These are phyloP conservation scores for Rubus idaeus DNA, from an alignment of 306 rosid species.

Conservation along the genomic window DNA sequence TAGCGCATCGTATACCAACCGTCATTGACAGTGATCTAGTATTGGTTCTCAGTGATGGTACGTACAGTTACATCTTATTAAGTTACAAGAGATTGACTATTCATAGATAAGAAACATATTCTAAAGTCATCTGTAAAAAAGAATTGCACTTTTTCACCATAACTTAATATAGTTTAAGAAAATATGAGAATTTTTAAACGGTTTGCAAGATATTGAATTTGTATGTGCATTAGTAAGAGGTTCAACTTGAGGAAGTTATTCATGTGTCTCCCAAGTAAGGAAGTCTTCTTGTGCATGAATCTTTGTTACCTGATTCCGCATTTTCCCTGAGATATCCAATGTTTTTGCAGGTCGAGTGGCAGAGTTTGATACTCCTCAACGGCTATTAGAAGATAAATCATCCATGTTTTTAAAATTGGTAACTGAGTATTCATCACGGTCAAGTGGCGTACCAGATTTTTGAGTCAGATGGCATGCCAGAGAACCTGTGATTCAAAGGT, in stretches of 20 bases:
- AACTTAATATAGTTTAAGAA: neutral
- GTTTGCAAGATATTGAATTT: neutral
- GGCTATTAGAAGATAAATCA: conserved; percentile 78
- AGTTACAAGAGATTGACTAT: neutral
- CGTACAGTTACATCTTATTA: conserved; percentile 20
- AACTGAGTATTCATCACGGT: conserved; percentile 74
- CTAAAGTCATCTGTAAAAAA: neutral
- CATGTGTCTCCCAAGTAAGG: neutral
- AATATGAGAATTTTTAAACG: too few relatives aligned
- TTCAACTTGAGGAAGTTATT: neutral
- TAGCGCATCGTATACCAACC: conserved; percentile 93
- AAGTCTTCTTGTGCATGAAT: neutral
- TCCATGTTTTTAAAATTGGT: conserved; percentile 93
- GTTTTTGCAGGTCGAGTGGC: conserved; percentile 71
- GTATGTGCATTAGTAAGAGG: neutral
- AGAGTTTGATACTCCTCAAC: conserved; percentile 73
- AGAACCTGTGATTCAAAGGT: conserved; percentile 26
- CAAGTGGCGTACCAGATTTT: conserved; percentile 63
- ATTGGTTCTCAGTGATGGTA: conserved; percentile 90
- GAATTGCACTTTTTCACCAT: neutral
- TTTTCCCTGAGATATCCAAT: conserved; percentile 19
- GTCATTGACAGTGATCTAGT: conserved; percentile 90
- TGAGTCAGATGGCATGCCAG: conserved; percentile 39
- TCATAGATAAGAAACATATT: neutral
- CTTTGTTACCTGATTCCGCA: neutral